Conservation (phyloP, 257 asterid species). For the Plectranthus barbatus region DNA sequence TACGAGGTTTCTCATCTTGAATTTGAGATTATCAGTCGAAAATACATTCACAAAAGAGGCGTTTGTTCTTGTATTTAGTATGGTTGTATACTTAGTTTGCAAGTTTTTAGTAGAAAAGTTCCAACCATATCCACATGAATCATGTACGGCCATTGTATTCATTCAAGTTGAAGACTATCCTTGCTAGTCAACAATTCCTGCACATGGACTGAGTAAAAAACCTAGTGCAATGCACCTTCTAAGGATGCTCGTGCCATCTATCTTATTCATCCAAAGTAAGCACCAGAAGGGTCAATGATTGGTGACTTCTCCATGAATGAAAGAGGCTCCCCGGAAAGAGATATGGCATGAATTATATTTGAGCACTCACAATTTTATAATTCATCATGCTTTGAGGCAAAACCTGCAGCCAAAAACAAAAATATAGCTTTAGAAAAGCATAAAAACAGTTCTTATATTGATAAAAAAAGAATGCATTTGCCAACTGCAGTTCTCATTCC, state of each 20-base stretch:
- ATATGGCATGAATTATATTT: not conserved
- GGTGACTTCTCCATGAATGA: not conserved
- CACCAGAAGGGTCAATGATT: not conserved
- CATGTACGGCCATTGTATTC: not conserved
- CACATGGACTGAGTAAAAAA: not conserved
- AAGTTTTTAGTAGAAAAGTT: not conserved
- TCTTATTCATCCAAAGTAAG: conserved; percentile 1
- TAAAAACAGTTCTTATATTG: not conserved
- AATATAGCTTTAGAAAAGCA: not conserved
- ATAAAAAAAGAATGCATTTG: not conserved
- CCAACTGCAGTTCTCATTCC: not conserved
- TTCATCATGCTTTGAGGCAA: conserved; percentile 49
- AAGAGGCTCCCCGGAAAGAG: not conserved
- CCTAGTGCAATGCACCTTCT: not conserved
- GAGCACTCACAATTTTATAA: conserved; percentile 25
- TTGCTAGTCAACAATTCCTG: not conserved
- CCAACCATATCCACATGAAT: not conserved
- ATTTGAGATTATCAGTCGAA: not conserved
- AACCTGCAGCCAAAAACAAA: conserved; percentile 33
- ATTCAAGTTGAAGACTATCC: not conserved
- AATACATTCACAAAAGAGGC: not conserved
- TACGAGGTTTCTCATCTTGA: not conserved
- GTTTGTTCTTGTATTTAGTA: not conserved
- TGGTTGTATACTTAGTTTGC: not conserved
- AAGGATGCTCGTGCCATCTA: not conserved